Evolutionary conservation across 2,329 filamentous ascomycete species (phyloP), one percentile per base, ranked within the genome.

Genomic region (Fusarium sp.): DNA sequence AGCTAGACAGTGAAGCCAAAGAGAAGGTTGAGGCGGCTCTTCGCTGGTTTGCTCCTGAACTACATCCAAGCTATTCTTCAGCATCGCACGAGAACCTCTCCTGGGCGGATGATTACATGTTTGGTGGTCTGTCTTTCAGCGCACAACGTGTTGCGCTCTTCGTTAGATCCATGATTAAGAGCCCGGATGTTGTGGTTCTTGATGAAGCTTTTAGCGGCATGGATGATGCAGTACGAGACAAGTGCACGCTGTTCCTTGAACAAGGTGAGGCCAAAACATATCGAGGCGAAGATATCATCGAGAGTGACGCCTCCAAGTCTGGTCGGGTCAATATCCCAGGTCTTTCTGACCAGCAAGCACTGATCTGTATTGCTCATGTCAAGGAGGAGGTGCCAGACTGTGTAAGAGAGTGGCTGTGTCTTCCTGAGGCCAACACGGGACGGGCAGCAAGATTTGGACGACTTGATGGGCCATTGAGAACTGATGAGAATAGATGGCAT

Each of bases 291-390:
- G 77, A 83, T 21, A 78, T 86, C 35, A 81, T 88, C 0, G 83
- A 88, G 18, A 90, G 86, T 66, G 82, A 87, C 4, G 80, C 81
- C 2, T 81, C 84, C 12, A 83, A 82, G 62, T 75, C 82, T 1
- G 88, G 85, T 0, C 79, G 80, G 4, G 85, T 90, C 3, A 85
- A 82, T 28, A 83, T 96, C 9, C 79, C 78, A 2, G 94, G 94
- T 0, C 82, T 98, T 63, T 86, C 87, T 4, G 85, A 90, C 2
- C 82, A 89, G 28, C 96, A 98, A 82, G 95, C 95, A 2, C 83
- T 99, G 60, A 88, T 98, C n/a, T 94, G 95, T 72, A 96, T 98
- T 67, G 96, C 94, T 69, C 96, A 99, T 83, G 88, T 96, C 69
- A 91, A 91, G 71, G 95, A 97, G 77, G 96, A 99, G 82, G 93